These are phyloP conservation scores for Phlebiopsis flavidoalba DNA, from an alignment of 768 basidiomycete genomes.

Conservation along the genomic window DNA sequence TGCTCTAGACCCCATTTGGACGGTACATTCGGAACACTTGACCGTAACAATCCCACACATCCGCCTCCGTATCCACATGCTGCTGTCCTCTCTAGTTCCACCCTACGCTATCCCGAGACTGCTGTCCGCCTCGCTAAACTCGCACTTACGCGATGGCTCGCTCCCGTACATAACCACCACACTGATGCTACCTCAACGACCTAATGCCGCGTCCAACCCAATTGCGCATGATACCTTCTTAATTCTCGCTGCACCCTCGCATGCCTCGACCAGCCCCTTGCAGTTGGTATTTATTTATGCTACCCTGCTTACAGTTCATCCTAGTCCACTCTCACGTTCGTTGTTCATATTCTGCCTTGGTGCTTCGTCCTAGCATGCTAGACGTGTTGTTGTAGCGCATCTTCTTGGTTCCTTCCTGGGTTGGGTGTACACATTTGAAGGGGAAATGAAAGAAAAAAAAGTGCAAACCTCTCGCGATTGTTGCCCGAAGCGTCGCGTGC, in stretches of 20 bases:
- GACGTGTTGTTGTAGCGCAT: not conserved
- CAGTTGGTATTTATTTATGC: not conserved
- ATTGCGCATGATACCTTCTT: slow-evolving; percentile 1
- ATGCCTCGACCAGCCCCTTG: not conserved
- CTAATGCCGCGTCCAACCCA: not conserved
- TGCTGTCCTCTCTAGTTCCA: not conserved
- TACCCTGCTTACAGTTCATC: not conserved
- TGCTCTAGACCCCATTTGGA: slow-evolving; percentile 4
- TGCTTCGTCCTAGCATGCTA: not conserved
- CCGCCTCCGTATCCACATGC: not conserved
- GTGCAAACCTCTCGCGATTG: not conserved
- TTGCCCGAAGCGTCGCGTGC: not conserved
- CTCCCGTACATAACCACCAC: not conserved
- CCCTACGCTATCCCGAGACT: not conserved
- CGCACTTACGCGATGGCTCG: not conserved
- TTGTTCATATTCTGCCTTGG: not conserved
- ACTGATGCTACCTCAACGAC: slow-evolving; percentile 2
- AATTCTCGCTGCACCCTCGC: not conserved
- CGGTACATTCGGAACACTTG: not conserved
- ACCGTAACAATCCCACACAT: not conserved
- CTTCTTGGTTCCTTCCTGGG: not conserved
- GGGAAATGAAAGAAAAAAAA: not conserved
- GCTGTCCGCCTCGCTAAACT: not conserved
- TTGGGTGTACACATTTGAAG: not conserved
- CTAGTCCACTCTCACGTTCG: not conserved